These are phyloP conservation scores for Monilinia fructicola DNA, from an alignment of 2,329 filamentous ascomycete genomes.

Conservation along the genomic window DNA sequence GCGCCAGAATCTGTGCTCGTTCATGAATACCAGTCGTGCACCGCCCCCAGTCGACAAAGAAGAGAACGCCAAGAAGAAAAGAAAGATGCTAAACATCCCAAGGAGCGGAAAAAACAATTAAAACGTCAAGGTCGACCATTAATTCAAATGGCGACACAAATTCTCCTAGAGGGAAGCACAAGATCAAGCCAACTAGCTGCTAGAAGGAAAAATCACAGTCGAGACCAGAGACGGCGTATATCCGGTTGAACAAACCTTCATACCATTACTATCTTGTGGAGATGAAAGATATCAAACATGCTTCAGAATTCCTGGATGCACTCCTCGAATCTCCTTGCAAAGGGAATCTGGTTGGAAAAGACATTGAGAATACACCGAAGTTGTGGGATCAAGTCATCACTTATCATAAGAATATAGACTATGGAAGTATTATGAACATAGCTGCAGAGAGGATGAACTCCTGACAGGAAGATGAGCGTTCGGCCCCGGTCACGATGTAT, in stretches of 20 bases:
- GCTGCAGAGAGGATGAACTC: background rate
- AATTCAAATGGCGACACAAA: too few species aligned
- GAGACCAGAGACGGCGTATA: background rate
- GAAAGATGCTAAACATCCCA: too few species aligned
- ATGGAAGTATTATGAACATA: background rate
- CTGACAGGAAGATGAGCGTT: background rate
- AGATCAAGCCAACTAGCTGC: too few species aligned
- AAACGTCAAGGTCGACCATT: too few species aligned
- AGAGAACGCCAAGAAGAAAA: too few species aligned
- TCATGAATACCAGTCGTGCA: background rate
- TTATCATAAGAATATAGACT: background rate
- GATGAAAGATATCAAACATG: background rate
- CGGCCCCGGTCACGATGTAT: background rate
- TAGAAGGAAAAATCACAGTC: too few species aligned
- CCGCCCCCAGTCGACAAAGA: too few species aligned
- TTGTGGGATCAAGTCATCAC: background rate
- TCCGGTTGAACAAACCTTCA: background rate
- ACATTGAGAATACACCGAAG: background rate
- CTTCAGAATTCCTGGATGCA: background rate
- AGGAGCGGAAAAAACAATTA: too few species aligned
- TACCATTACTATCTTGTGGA: background rate
- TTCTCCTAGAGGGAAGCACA: too few species aligned
- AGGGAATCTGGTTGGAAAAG: background rate
- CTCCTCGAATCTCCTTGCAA: background rate
- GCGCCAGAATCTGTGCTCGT: background rate